Evolutionary conservation across 2,329 filamentous ascomycete genomes (phyloP).

Genomic region (Epicoccum sorghinum): DNA sequence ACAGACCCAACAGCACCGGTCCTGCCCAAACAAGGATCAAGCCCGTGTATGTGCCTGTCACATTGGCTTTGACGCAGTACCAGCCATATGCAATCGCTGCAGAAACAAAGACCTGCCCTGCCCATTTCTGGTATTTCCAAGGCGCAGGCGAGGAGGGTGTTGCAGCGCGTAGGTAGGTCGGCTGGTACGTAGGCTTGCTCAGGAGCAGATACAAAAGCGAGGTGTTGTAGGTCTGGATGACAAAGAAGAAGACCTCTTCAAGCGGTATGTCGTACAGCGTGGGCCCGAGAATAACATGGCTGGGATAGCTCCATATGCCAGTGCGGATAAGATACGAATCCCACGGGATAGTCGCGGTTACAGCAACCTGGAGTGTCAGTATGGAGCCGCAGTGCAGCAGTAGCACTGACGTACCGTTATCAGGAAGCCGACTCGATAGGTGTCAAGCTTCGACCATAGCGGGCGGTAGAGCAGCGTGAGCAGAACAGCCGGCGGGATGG

Average conservation of each 20-base stretch:
- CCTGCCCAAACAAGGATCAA: conserved; percentile 73
- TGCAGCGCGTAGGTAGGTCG: conserved; percentile 57
- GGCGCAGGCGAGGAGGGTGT: conserved; percentile 33
- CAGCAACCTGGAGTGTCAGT: conserved; percentile 60
- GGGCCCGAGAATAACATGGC: conserved; percentile 66
- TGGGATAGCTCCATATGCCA: conserved; percentile 74
- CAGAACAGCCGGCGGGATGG: conserved; percentile 65
- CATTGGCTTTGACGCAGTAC: conserved; percentile 53
- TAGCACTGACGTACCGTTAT: conserved; percentile 51
- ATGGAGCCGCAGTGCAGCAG: not conserved
- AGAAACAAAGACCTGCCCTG: conserved; percentile 60
- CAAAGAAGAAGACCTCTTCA: conserved; percentile 79
- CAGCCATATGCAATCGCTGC: conserved; percentile 54
- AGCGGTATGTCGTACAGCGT: conserved; percentile 69
- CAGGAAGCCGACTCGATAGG: conserved; percentile 67
- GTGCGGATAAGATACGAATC: conserved; percentile 75
- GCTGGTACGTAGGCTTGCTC: conserved; percentile 67
- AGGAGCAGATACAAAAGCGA: conserved; percentile 70
- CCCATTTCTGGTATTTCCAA: conserved; percentile 48
- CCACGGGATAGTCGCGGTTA: conserved; percentile 74
- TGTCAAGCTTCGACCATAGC: conserved; percentile 65
- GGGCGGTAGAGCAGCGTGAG: conserved; percentile 67
- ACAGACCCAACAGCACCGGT: conserved; percentile 69
- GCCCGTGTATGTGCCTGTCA: conserved; percentile 68
- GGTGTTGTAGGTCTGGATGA: conserved; percentile 77